Evolutionary conservation across 1,284 basidiomycete genomes (phyloP), one percentile per base, ranked within the genome.

Genomic region (Thelephora terrestris): DNA sequence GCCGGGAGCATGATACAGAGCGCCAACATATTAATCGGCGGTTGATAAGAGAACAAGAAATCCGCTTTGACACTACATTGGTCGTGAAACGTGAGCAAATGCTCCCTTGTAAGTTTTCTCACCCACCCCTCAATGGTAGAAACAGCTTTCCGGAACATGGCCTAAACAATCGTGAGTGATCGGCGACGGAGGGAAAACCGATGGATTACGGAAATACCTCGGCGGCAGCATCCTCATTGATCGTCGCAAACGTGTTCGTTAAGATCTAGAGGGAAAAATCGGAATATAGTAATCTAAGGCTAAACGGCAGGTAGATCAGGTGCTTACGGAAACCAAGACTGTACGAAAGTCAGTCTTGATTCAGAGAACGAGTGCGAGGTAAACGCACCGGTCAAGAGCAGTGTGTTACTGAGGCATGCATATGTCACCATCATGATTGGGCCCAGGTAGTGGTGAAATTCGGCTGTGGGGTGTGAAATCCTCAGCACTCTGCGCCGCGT

Each of bases 91-190:
- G 36, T 27, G 50, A 23, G 24, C 45, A 43, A 7, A 38, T 24
- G 2, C 37, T 24, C 40, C 10, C 6, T 20, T 23, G 29, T 34
- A 29, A 6, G 0, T 12, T 34, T 44, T 29, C 29, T 51, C 9
- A 54, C 61, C 38, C 60, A 84, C 85, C 91, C 91, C 72, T 94
- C 91, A 32, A 95, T 81, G 0, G 91, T 93, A 9, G 79, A 83
- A 0, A 94, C 91, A 0, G 92, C 91, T 61, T 84, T 84, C 46
- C 93, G 76, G 63, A 93, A 96, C 89, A 95, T 91, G 4, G 86
- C 88, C 87, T 90, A 32, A 6, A 37, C 9, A 43, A 29, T 39
- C 18, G 29, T 42, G n/a, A 16, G 46, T 42, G 23, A 52, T 27
- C 18, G 27, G 34, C 21, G 20, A 35, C 35, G 43, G 7, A 37